These are phyloP conservation scores for Yamadazyma akitaensis DNA, from an alignment of 805 yeast species.

Conservation along the genomic window DNA sequence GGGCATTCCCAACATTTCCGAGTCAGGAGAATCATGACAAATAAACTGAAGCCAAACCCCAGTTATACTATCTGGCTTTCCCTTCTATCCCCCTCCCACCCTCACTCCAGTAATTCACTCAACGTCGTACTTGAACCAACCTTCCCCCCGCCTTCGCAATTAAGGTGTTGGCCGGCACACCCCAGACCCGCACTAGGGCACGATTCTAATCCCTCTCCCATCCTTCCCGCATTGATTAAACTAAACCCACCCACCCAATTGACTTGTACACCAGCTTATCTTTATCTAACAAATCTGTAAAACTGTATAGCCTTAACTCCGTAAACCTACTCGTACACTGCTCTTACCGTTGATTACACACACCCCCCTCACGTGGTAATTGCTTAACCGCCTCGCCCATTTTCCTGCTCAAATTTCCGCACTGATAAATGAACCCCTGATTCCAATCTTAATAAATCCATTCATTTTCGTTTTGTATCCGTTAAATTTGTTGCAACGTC, in stretches of 20 bases:
- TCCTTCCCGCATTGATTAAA: too few species aligned
- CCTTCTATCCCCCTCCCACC: too few species aligned
- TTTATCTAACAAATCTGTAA: too few species aligned
- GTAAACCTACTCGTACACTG: not conserved
- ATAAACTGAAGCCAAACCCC: too few species aligned
- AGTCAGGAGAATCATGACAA: too few species aligned
- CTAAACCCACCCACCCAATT: not conserved
- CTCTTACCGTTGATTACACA: not conserved
- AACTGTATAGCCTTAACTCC: not conserved
- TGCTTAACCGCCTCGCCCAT: slow-evolving; percentile 3
- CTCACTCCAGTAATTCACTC: not conserved
- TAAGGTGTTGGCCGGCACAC: not conserved
- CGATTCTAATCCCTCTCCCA: too few species aligned
- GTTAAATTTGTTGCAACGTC: not conserved
- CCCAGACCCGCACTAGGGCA: not conserved
- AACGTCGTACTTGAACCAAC: not conserved
- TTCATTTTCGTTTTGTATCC: not conserved
- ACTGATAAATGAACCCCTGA: slow-evolving; percentile 2
- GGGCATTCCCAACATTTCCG: too few species aligned
- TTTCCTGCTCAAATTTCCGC: slow-evolving; percentile 1
- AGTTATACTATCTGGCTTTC: too few species aligned
- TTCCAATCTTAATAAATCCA: slow-evolving; percentile 1
- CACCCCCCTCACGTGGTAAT: slow-evolving; percentile 2
- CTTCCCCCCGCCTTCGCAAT: not conserved
- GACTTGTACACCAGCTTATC: too few species aligned